A percentile compares a stretch with the other conserved stretches of the same genome.
These are phyloP conservation scores for Clonostachys sp. DNA, from an alignment of 2,329 filamentous ascomycete species.

Conservation along the genomic window DNA sequence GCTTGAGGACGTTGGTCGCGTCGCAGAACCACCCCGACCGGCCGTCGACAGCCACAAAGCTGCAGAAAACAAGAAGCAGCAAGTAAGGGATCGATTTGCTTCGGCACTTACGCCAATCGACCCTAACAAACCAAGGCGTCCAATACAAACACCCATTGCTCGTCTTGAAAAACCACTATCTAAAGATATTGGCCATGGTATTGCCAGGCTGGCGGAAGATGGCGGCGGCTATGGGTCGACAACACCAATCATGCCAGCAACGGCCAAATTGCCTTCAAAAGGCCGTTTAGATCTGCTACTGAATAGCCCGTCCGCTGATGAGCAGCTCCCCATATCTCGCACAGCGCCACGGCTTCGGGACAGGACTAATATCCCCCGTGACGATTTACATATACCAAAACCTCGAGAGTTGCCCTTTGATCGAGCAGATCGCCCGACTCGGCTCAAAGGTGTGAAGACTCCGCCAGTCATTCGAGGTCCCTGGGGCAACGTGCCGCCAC, in stretches of 20 bases:
- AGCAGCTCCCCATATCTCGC: slow-evolving; percentile 15
- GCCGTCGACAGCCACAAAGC: too few species aligned
- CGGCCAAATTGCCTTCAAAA: slow-evolving; percentile 8
- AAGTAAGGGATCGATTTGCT: slow-evolving; percentile 1
- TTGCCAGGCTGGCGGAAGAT: slow-evolving; percentile 44
- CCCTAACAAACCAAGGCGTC: slow-evolving; percentile 19
- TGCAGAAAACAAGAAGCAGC: too few species aligned
- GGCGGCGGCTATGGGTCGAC: slow-evolving; percentile 23
- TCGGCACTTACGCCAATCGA: slow-evolving; percentile 30
- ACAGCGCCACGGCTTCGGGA: slow-evolving; percentile 13
- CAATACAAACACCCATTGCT: slow-evolving; percentile 1
- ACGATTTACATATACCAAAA: slow-evolving; percentile 24
- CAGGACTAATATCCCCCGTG: slow-evolving; percentile 5
- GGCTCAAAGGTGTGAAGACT: background rate
- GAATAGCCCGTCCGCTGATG: slow-evolving; percentile 16
- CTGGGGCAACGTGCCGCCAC: too few species aligned
- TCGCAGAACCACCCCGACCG: too few species aligned
- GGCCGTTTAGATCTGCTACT: slow-evolving; percentile 25
- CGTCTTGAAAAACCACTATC: slow-evolving; percentile 4
- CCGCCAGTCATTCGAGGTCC: background rate
- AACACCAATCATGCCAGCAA: background rate
- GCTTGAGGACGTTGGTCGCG: too few species aligned
- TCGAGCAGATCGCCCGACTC: background rate
- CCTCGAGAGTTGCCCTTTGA: slow-evolving; percentile 37
- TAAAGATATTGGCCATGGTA: slow-evolving; percentile 23